phyloP scores from a whole-genome alignment of 495 filamentous ascomycete species.

The Thermothielavioides terrestris region DNA sequence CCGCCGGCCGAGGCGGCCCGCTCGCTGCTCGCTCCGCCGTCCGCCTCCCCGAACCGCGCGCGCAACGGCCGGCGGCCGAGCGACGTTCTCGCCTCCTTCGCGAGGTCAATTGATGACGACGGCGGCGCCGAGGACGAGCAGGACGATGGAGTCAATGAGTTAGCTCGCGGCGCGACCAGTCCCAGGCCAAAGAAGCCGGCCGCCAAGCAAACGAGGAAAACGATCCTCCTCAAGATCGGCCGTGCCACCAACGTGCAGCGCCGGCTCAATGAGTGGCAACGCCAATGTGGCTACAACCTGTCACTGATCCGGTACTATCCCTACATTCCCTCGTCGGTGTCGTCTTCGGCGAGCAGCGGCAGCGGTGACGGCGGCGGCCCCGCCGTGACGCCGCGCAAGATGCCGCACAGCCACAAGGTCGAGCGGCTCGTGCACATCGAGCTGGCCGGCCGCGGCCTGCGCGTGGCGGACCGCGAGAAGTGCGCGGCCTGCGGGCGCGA shows the following conservation, averaged over 20 bases:
- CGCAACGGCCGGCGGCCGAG: conserved; percentile 49
- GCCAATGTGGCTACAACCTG: conserved; percentile 82
- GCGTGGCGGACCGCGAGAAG: conserved; percentile 43
- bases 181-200: background rate
- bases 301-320: conserved; percentile 89
- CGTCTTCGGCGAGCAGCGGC: conserved; percentile 4
- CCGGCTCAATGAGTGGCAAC: conserved; percentile 82
- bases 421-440: conserved; percentile 89
- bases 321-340: conserved; percentile 54
- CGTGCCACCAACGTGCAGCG: conserved; percentile 85
- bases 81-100: conserved; percentile 57
- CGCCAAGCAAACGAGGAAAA: conserved; percentile 24
- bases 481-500: conserved; percentile 77
- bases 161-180: background rate
- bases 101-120: conserved; percentile 21
- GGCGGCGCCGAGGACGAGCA: conserved; percentile 4
- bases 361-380: background rate
- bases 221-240: conserved; percentile 85
- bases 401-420: conserved; percentile 80
- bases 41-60: conserved; percentile 29
- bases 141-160: background rate
- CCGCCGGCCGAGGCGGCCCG: conserved; percentile 51
- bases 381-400: conserved; percentile 42
- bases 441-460: conserved; percentile 58
- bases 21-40: conserved; percentile 44